Base-by-base conservation (phyloP, 176 grass and related monocot genomes). In the Eleusine indica region DNA sequence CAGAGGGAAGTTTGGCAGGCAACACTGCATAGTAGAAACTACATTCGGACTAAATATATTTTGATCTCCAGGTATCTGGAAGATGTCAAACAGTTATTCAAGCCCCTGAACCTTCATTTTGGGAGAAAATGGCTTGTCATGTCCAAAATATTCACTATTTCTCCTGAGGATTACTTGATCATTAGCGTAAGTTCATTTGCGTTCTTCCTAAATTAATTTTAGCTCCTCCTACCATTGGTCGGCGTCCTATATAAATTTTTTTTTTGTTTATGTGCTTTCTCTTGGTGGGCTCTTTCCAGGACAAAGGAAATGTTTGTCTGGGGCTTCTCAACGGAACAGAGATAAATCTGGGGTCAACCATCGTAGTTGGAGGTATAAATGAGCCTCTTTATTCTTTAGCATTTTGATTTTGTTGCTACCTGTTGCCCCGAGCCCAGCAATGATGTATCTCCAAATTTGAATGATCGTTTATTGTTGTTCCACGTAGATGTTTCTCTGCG, bases 221-320 rank as follows among this genome's bases (percentile, higher is more conserved):
- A 80, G 41, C 17, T 52, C 35, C 42, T 57, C 76, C 43, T 51
- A 70, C 70, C 37, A 83, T 72, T 39, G 11, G 29, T 73, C 13
- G 38, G 9, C 6, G 28, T 38, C 66, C 15, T 66, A 83, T 82
- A 9, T 46, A n/a, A 71, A 25, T 25, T 25, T 25, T 38, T 87
- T 65, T 74, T 66, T 21, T 41, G 1, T 65, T 39, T 72, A 14
- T 85, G 19, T 49, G 69, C 25, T 22, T 57, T 47, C 51, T 89
- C 48, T 83, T 75, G 42, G 9, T 84, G 39, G 64, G 82, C 32
- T 16, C 67, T 61, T 77, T 88, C 53, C 91, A 99, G 97, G 88
- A 92, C 12, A 94, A 96, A 77, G 93, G 97, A 64, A 99, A 99
- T 76, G 62, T 99, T 18, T 99, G 97, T 83, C 82, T 99, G 56